Evolutionary conservation across 495 filamentous ascomycete genomes (phyloP).

Genomic region (Xylaria palmicola): DNA sequence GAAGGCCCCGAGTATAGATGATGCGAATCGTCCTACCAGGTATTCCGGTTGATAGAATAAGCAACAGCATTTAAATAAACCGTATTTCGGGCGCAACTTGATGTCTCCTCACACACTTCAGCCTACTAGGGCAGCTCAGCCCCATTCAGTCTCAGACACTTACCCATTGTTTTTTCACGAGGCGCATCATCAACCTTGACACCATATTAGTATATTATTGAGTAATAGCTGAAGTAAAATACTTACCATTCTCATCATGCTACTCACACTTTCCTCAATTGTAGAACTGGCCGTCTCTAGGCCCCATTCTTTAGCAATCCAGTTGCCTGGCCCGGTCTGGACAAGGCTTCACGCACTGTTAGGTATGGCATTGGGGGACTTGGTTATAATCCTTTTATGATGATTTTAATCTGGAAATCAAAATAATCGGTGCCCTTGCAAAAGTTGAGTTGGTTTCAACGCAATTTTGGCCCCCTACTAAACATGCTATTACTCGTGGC

Average conservation of each 20-base stretch:
- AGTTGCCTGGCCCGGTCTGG: conserved; percentile 8
- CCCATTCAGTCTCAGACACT: conserved; percentile 4
- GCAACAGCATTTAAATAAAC: too few relatives aligned
- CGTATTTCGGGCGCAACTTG: too few relatives aligned
- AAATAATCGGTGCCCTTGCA: too few relatives aligned
- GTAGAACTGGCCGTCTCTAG: conserved; percentile 10
- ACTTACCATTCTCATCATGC: conserved; percentile 10
- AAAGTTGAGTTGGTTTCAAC: too few relatives aligned
- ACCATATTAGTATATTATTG: background rate
- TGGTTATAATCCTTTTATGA: too few relatives aligned
- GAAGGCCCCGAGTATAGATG: too few relatives aligned
- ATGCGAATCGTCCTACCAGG: too few relatives aligned
- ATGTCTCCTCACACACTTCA: too few relatives aligned
- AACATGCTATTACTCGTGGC: too few relatives aligned
- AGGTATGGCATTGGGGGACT: background rate
- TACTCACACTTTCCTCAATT: conserved; percentile 6
- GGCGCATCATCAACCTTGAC: conserved; percentile 5
- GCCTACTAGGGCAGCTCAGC: conserved; percentile 7
- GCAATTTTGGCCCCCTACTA: too few relatives aligned
- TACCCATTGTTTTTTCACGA: conserved; percentile 2
- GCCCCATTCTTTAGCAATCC: conserved; percentile 11
- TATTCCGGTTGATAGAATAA: too few relatives aligned
- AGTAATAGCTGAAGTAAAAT: background rate
- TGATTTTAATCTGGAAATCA: too few relatives aligned
- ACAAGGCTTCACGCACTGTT: background rate